Evolutionary conservation across 345 rosid genomes (phyloP), one percentile per base, ranked within the genome.

Genomic region (Rhodamnia rubescens): DNA sequence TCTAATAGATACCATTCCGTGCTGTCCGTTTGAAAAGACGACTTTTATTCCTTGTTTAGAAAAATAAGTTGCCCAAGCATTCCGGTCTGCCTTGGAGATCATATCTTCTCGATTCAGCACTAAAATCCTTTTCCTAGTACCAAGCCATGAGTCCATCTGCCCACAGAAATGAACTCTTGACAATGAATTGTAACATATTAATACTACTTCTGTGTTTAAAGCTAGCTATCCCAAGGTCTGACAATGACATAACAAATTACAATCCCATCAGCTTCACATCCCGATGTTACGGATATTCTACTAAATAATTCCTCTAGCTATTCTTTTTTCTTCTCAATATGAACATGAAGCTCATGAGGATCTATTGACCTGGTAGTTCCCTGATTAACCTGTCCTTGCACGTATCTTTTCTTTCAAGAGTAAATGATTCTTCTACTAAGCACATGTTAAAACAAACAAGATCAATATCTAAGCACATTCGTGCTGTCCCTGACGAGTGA

Each of bases 61-160:
- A 89, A 93, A 97, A 90, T 94, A 95, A 89, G 92, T 90, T 32
- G 98, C 98, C 99, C 99, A 96, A 85, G 97, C 95, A 92, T 97
- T 94, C 87, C 98, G 91, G 86, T 95, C 98, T 49, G 86, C 94
- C 56, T 90, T 93, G 52, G 98, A 94, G 90, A 95, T 93, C 98
- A 95, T 97, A 89, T 97, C 99, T 92, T 95, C 98, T 87, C 98
- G 91, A 84, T 97, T 97, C 87, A 97, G 89, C 51, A 97, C 98
- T 89, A 97, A 89, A 89, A 95, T 91, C 85, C 94, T 92, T 88
- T 93, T 97, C 94, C 97, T 93, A 93, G 93, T 95, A 51, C 98
- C 98, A 87, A 97, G 97, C 98, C 99, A 97, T 5, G 93, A 89
- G 27, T 94, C 99, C 97, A 97, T 95, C 97, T 97, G 89, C 86